phyloP scores from a whole-genome alignment of 1,284 basidiomycete genomes.

The Moniliella sp. region DNA sequence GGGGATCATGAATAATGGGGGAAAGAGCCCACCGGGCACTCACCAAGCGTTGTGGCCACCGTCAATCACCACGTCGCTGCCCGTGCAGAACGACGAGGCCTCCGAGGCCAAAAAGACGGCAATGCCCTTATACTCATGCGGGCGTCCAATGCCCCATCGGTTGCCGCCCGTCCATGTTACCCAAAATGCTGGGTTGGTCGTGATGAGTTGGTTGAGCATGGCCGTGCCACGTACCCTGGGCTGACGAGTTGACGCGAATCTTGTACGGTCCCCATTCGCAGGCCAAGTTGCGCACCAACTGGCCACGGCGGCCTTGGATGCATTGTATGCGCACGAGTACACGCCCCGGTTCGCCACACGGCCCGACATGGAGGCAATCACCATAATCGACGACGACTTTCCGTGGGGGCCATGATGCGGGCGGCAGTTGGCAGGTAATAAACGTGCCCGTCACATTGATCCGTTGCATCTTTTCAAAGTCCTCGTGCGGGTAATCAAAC shows the following conservation, averaged over 20 bases:
- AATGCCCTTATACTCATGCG: constrained; percentile 57
- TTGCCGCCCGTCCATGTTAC: constrained; percentile 54
- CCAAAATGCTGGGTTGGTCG: constrained; percentile 47
- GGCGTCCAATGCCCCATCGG: constrained; percentile 52
- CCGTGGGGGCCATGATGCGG: constrained; percentile 46
- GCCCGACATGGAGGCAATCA: constrained; percentile 69
- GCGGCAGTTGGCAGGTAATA: constrained; percentile 57
- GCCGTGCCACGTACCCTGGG: constrained; percentile 42
- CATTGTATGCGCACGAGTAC: constrained; percentile 57
- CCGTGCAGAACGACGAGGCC: constrained; percentile 31
- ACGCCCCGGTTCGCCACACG: constrained; percentile 53
- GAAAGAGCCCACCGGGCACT: too few relatives aligned
- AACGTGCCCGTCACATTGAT: constrained; percentile 58
- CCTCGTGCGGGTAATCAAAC: constrained; percentile 48
- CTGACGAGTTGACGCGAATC: constrained; percentile 41
- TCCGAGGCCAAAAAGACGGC: constrained; percentile 52
- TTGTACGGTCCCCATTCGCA: constrained; percentile 51
- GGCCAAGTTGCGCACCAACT: constrained; percentile 62
- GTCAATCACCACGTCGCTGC: constrained; percentile 20
- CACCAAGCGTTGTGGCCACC: constrained; percentile 34
- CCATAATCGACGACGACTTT: constrained; percentile 55
- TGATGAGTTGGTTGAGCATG: constrained; percentile 57
- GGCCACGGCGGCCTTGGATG: constrained; percentile 60
- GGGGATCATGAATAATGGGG: too few relatives aligned
- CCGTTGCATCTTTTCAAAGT: constrained; percentile 47